Conservation (phyloP, 495 filamentous ascomycete species). For the Xylaria acuta region DNA sequence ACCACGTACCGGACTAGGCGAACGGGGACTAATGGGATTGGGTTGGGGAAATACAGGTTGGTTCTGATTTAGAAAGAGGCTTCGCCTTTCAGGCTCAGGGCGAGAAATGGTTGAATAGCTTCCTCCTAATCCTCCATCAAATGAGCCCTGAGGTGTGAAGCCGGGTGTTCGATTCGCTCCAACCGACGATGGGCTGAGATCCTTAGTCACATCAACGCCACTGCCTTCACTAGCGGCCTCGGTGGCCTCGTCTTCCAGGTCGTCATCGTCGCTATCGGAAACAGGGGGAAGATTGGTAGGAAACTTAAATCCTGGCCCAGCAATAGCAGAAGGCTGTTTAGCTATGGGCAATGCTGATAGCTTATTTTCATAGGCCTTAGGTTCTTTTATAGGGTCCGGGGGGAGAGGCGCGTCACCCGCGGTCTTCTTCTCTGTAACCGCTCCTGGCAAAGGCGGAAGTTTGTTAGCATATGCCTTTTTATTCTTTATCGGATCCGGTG, state of each 20-base stretch:
- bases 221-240: slow-evolving; percentile 63
- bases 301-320: slow-evolving; percentile 40
- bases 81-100: slow-evolving; percentile 47
- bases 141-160: slow-evolving; percentile 70
- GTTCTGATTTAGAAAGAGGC: slow-evolving; percentile 63
- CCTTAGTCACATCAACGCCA: slow-evolving; percentile 69
- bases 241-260: slow-evolving; percentile 48
- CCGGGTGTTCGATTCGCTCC: slow-evolving; percentile 60
- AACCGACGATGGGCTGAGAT: slow-evolving; percentile 63
- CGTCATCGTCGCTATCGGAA: slow-evolving; percentile 50
- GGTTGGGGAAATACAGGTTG: slow-evolving; percentile 65
- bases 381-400: slow-evolving; percentile 40
- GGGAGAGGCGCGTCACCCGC: slow-evolving; percentile 32
- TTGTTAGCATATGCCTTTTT: slow-evolving; percentile 45
- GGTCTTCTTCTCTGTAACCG: slow-evolving; percentile 33
- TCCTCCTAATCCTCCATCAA: slow-evolving; percentile 58
- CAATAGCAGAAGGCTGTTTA: slow-evolving; percentile 26
- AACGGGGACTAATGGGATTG: slow-evolving; percentile 68
- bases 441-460: slow-evolving; percentile 46
- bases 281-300: slow-evolving; percentile 38
- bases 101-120: slow-evolving; percentile 55
- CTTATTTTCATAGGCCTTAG: slow-evolving; percentile 33
- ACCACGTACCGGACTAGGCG: slow-evolving; percentile 77
- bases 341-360: slow-evolving; percentile 32
- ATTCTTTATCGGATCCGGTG: slow-evolving; percentile 50